phyloP scores from a whole-genome alignment of 1,284 basidiomycete species.

The Cryptococcus sp. region DNA sequence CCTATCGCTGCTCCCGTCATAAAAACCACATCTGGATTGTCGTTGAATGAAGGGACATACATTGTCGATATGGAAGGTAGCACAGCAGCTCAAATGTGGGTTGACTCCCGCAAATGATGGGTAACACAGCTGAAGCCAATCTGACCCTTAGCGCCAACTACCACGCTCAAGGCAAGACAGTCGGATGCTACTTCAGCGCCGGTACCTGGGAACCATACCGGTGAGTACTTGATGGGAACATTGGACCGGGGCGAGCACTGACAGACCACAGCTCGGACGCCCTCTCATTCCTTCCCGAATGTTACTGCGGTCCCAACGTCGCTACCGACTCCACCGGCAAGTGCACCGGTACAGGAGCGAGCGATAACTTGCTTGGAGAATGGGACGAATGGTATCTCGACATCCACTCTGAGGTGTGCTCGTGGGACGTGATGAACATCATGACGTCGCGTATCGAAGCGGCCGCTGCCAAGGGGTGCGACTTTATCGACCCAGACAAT shows the following conservation, averaged over 20 bases:
- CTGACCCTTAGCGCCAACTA: conserved; percentile 13
- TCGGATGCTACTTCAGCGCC: conserved; percentile 50
- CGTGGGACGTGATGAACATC: conserved; percentile 21
- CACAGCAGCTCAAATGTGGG: conserved; percentile 24
- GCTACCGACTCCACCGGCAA: conserved; percentile 11
- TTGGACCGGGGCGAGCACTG: not conserved
- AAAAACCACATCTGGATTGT: conserved; percentile 19
- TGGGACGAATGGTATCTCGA: conserved; percentile 47
- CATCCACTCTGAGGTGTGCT: conserved; percentile 25
- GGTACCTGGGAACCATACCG: conserved; percentile 41
- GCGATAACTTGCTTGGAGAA: conserved; percentile 32
- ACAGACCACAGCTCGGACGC: conserved; percentile 19
- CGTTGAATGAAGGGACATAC: conserved; percentile 22
- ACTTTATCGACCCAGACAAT: conserved; percentile 49
- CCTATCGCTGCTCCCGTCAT: conserved; percentile 21
- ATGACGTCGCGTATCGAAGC: conserved; percentile 32
- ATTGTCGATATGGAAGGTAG: conserved; percentile 26
- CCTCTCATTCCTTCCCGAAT: conserved; percentile 23
- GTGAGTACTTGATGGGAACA: conserved; percentile 8
- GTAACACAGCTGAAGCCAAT: not conserved
- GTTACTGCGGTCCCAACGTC: conserved; percentile 32
- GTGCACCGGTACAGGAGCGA: conserved; percentile 13
- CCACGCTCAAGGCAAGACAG: conserved; percentile 39
- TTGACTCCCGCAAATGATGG: not conserved
- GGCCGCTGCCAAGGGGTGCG: conserved; percentile 41